Base-by-base conservation (phyloP, 1,284 basidiomycete species). In the Pholiota adiposa region DNA sequence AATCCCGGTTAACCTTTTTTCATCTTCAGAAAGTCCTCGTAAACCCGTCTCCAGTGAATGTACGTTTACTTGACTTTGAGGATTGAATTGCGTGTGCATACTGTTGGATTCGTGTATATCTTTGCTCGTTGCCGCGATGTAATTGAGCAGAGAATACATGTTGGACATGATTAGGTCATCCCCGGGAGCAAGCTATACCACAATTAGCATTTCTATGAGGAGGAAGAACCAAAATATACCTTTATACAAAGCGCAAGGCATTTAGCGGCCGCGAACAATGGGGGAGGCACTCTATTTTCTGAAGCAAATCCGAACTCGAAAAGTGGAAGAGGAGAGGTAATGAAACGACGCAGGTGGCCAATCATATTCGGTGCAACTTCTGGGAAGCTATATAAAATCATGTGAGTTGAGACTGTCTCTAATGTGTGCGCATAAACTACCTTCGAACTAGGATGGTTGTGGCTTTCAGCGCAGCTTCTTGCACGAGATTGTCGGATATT, bases 91-190 rank as follows among this genome's bases (percentile, higher is more conserved):
- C 38, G 77, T 60, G 56, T 82, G 75, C 19, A 79, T 70, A 63
- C 73, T 75, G 46, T 65, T 73, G 1, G 79, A 75, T 63, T 88
- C 90, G 40, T 83, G 83, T 41, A 86, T 81, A 56, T 89, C 94
- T 73, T 89, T 90, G 76, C 85, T 93, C 16, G 88, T 91, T 36
- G 86, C 87, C 2, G 90, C 87, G 58, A 98, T 90, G 70, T 94
- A 93, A 70, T 98, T 98, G 61, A 98, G 83, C 14, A 98, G 83
- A 8, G 95, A 96, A 74, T 98, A 98, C 86, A 97, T 92, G 66
- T 95, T 95, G 2, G 96, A 97, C 83, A 96, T 90, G 68, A 96
- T 85, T 49, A 96, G 84, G 72, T 97, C 95, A 67, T 97, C 93
- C 56, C 93, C 93, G 6, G 92, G 90, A 12, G 93, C 88, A 57